These are phyloP conservation scores for Henckelia pumila DNA, from an alignment of 257 asterid species.

Conservation along the genomic window DNA sequence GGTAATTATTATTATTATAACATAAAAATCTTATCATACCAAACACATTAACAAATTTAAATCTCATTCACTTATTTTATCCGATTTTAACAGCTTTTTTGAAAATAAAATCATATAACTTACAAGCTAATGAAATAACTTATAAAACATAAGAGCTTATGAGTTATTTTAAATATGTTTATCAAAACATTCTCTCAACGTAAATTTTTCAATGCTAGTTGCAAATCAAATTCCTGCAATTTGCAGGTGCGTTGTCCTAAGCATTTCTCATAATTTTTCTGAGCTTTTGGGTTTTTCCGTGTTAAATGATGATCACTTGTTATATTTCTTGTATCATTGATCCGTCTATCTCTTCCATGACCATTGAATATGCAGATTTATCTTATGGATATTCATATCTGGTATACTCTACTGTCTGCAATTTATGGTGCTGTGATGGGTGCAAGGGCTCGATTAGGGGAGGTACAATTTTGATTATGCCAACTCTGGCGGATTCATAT, in stretches of 20 bases:
- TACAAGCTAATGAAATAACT: too few species aligned
- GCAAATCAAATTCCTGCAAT: conserved; percentile 4
- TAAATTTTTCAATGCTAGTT: conserved; percentile 8
- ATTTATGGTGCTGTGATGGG: conserved; percentile 98
- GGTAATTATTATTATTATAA: too few species aligned
- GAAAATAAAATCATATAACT: too few species aligned
- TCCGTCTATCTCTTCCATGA: conserved; percentile 10
- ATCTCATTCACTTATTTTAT: too few species aligned
- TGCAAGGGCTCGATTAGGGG: conserved; percentile 91
- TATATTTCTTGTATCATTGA: background rate
- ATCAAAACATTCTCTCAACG: too few species aligned
- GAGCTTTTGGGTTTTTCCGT: conserved; percentile 8
- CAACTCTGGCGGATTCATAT: conserved; percentile 14
- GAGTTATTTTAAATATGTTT: too few species aligned
- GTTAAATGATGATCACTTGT: background rate
- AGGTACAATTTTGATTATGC: conserved; percentile 48
- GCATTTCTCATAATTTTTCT: background rate
- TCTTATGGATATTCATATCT: conserved; percentile 93
- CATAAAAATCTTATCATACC: too few species aligned
- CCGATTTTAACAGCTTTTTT: too few species aligned
- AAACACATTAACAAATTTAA: too few species aligned
- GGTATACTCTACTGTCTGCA: conserved; percentile 91
- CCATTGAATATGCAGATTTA: conserved; percentile 58
- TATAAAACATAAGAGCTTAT: too few species aligned
- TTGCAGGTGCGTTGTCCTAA: background rate